Evolutionary conservation across 2,329 filamentous ascomycete species (phyloP).

Genomic region (Teratosphaeria zuluensis): DNA sequence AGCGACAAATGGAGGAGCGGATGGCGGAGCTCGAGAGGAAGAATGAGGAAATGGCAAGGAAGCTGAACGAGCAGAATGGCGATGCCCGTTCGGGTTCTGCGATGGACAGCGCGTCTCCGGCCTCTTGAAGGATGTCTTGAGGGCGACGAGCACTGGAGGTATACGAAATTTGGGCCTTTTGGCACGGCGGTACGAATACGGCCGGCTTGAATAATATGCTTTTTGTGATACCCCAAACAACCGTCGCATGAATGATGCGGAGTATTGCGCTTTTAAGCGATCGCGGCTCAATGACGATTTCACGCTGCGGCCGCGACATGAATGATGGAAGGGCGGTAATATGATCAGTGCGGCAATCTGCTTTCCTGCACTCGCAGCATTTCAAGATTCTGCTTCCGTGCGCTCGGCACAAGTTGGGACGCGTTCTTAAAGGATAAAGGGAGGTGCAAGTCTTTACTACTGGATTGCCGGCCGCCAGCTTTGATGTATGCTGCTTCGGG

Average conservation of each 20-base stretch:
- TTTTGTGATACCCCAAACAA: neutral
- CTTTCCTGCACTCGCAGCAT: too few relatives aligned
- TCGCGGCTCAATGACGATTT: neutral
- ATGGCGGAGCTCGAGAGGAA: constrained; percentile 38
- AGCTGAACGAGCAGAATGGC: constrained; percentile 9
- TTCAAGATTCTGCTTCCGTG: neutral
- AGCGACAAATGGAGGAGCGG: constrained; percentile 1
- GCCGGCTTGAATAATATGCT: neutral
- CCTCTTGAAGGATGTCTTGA: neutral
- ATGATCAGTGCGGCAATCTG: neutral
- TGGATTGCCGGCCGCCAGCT: neutral
- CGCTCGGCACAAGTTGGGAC: neutral
- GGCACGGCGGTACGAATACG: neutral
- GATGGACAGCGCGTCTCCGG: neutral
- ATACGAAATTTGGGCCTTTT: neutral
- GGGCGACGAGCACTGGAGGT: neutral
- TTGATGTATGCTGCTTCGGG: neutral
- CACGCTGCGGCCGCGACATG: neutral
- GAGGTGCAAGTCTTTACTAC: neutral
- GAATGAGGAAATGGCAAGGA: constrained; percentile 21
- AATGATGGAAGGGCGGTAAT: neutral
- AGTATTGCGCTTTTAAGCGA: neutral
- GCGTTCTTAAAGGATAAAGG: neutral
- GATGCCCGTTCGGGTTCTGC: neutral
- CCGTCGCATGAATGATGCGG: neutral